phyloP scores from a whole-genome alignment of 2,329 filamentous ascomycete species.

The Coniochaeta sp. region DNA sequence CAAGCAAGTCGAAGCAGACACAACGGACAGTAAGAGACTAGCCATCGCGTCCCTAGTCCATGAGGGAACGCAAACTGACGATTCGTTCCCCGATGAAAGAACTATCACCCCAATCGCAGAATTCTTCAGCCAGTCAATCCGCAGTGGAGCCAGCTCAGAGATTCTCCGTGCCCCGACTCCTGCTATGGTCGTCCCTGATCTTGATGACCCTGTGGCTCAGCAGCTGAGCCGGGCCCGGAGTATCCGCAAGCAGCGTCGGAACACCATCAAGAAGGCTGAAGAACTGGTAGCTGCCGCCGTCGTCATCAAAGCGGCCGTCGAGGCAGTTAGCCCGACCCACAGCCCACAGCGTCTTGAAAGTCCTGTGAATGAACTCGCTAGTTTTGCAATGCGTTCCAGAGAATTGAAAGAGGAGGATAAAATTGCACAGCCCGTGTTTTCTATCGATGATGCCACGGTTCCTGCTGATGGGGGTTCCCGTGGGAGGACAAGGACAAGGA shows the following conservation, averaged over 20 bases:
- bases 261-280: slow-evolving; percentile 38
- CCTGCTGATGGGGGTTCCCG: slow-evolving; percentile 6
- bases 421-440: not conserved
- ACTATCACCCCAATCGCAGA: slow-evolving; percentile 7
- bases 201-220: slow-evolving; percentile 28
- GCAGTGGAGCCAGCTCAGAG: slow-evolving; percentile 18
- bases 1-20: slow-evolving; percentile 11
- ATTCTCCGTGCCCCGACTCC: slow-evolving; percentile 35
- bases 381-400: slow-evolving; percentile 18
- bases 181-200: slow-evolving; percentile 36
- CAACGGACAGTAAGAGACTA: slow-evolving; percentile 16
- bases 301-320: slow-evolving; percentile 44
- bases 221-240: slow-evolving; percentile 33
- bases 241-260: slow-evolving; percentile 35
- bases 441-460: not conserved
- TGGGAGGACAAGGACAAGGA: slow-evolving; percentile 20
- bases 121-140: slow-evolving; percentile 9
- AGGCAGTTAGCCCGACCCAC: slow-evolving; percentile 34
- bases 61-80: slow-evolving; percentile 16
- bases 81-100: slow-evolving; percentile 13
- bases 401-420: slow-evolving; percentile 14
- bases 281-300: slow-evolving; percentile 47
- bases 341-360: slow-evolving; percentile 24
- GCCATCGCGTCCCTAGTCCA: slow-evolving; percentile 10
- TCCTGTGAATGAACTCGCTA: slow-evolving; percentile 19